phyloP scores from a whole-genome alignment of 805 yeast species.

The Torulaspora franciscae region DNA sequence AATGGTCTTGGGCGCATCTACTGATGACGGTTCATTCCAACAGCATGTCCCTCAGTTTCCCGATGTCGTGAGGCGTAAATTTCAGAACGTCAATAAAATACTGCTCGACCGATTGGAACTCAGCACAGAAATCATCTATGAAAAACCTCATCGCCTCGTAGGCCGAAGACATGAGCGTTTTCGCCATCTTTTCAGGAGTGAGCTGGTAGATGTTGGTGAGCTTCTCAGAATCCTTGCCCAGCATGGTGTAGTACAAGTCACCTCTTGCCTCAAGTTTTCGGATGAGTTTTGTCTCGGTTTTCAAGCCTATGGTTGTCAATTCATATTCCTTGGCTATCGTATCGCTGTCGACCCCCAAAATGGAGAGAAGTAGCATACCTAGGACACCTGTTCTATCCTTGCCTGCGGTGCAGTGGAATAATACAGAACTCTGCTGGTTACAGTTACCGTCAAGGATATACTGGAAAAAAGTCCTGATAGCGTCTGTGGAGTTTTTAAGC shows the following conservation, averaged over 20 bases:
- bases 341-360: conserved; percentile 61
- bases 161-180: conserved; percentile 55
- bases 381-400: conserved; percentile 80
- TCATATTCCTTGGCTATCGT: conserved; percentile 73
- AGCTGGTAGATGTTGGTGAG: conserved; percentile 27
- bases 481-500: conserved; percentile 44
- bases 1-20: neutral
- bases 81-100: conserved; percentile 46
- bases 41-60: conserved; percentile 34
- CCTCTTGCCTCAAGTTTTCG: conserved; percentile 36
- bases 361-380: conserved; percentile 58
- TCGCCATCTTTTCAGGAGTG: conserved; percentile 46
- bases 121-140: conserved; percentile 46
- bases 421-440: conserved; percentile 43
- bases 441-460: conserved; percentile 47
- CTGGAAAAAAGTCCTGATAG: conserved; percentile 48
- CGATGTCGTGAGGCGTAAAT: conserved; percentile 44
- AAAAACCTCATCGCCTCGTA: conserved; percentile 68
- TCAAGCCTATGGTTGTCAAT: conserved; percentile 60
- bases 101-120: conserved; percentile 50
- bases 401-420: conserved; percentile 81
- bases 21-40: conserved; percentile 13
- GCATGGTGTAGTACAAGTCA: conserved; percentile 34
- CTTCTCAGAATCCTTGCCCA: conserved; percentile 27
- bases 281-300: conserved; percentile 38